phyloP scores from a whole-genome alignment of 1,284 basidiomycete species.

The Rhizoctonia solani region DNA sequence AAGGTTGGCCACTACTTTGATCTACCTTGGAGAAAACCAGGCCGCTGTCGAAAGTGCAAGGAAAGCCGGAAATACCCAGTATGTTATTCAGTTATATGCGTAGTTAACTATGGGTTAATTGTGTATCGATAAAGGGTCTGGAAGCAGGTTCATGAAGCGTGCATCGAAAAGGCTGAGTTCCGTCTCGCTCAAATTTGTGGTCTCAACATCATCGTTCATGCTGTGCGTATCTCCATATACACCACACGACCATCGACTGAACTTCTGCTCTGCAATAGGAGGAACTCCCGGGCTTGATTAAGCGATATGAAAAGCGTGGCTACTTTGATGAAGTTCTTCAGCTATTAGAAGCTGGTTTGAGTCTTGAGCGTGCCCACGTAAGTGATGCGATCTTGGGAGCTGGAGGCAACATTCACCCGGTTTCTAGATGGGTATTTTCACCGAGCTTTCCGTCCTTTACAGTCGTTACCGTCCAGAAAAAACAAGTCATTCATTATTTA shows the following conservation, averaged over 20 bases:
- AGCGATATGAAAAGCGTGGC: slow-evolving; percentile 88
- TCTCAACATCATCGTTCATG: slow-evolving; percentile 93
- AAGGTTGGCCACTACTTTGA: slow-evolving; percentile 94
- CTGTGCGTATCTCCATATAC: slow-evolving; percentile 55
- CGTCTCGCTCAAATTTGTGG: slow-evolving; percentile 98
- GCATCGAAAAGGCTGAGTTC: slow-evolving; percentile 97
- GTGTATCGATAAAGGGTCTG: slow-evolving; percentile 71
- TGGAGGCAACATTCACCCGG: background rate
- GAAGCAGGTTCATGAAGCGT: slow-evolving; percentile 99
- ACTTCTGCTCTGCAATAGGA: slow-evolving; percentile 56
- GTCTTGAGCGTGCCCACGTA: slow-evolving; percentile 93
- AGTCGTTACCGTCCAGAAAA: slow-evolving; percentile 97
- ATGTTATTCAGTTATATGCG: slow-evolving; percentile 43
- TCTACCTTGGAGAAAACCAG: slow-evolving; percentile 98
- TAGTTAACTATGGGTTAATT: background rate
- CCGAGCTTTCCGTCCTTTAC: slow-evolving; percentile 91
- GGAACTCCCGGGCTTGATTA: slow-evolving; percentile 82
- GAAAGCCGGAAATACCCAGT: slow-evolving; percentile 99
- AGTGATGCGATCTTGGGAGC: slow-evolving; percentile 44
- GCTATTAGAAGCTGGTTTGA: slow-evolving; percentile 92
- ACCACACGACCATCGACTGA: background rate
- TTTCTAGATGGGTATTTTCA: slow-evolving; percentile 82
- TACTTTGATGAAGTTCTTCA: slow-evolving; percentile 94
- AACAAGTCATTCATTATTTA: slow-evolving; percentile 54
- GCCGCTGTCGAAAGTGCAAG: slow-evolving; percentile 97